Evolutionary conservation across 1,139 yeast genomes (phyloP), one percentile per base, ranked within the genome.

Genomic region (Candida frijolesensis): DNA sequence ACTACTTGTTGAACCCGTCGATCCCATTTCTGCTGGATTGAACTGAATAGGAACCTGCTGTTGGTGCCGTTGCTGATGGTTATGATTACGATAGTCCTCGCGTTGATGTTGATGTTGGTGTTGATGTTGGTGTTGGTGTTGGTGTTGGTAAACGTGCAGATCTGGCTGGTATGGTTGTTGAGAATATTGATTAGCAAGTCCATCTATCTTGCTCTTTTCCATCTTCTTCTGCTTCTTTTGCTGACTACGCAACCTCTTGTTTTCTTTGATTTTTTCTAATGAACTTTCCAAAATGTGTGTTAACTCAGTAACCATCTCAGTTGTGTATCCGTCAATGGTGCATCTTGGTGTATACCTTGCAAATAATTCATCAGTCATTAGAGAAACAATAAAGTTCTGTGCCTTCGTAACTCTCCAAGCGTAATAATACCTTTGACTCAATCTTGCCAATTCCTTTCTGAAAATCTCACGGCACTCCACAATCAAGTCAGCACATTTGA

Each of bases 381-480:
- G 51, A 15, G 60, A 61, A 45, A 63, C 49, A 32, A 71, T 50
- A 42, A 66, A 69, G 4, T 64, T 57, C 32, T 67, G 68, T 1
- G 71, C 70, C 51, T 72, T 71, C 4, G 66, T 59, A 9, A 71
- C 61, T 54, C 72, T 62, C 69, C 77, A 72, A 0, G 77, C 72
- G 53, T 70, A 69, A 54, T 70, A 74, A 54, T 73, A 72, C 37
- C 75, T 56, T 41, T 64, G 64, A 38, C 71, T 65, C 45, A 69
- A 53, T 39, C 54, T 55, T 1, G 57, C 57, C 37, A 60, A 53
- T 2, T 55, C 47, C 15, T 59, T 60, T 30, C 65, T 53, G 30
- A 60, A 61, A 22, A 60, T 57, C 43, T 62, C 62, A 3, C 58
- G 56, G 32, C 64, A 61, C 45, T 60, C 55, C 2, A 56, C 46